phyloP scores from a whole-genome alignment of 2,329 filamentous ascomycete genomes.

The Cladosporium sp. region DNA sequence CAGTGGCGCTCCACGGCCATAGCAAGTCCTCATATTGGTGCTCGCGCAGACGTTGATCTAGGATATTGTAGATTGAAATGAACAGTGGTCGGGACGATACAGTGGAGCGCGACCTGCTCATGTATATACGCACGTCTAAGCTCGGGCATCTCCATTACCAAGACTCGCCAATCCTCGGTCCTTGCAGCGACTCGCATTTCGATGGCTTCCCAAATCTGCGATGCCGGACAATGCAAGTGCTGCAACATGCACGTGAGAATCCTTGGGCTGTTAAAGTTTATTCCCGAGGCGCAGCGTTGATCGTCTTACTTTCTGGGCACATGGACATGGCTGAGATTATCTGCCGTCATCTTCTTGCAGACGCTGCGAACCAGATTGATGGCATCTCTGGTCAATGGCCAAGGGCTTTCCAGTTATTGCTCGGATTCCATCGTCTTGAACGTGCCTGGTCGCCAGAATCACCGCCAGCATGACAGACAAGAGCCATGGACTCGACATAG shows the following conservation, averaged over 20 bases:
- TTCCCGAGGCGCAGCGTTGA: neutral
- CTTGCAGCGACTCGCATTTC: neutral
- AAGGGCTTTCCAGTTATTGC: no score
- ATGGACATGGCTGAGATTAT: neutral
- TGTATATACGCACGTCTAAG: neutral
- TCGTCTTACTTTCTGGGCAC: constrained; percentile 4
- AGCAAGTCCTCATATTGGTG: constrained; percentile 11
- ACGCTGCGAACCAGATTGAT: no score
- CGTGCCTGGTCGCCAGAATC: no score
- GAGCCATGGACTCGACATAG: neutral
- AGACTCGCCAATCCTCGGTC: neutral
- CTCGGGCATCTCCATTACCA: constrained; percentile 1
- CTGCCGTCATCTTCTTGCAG: neutral
- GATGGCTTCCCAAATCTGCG: constrained; percentile 10
- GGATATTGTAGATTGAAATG: neutral
- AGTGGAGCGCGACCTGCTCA: neutral
- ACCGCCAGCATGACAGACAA: no score
- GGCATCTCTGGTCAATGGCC: no score
- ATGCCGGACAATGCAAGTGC: constrained; percentile 1
- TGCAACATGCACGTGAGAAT: neutral
- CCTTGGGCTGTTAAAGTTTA: neutral
- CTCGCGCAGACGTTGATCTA: neutral
- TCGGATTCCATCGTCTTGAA: no score
- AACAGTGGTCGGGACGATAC: neutral
- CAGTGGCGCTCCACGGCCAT: constrained; percentile 18